phyloP scores from a whole-genome alignment of 192 early-diverging fungal species.

The Dissophora ornata region DNA sequence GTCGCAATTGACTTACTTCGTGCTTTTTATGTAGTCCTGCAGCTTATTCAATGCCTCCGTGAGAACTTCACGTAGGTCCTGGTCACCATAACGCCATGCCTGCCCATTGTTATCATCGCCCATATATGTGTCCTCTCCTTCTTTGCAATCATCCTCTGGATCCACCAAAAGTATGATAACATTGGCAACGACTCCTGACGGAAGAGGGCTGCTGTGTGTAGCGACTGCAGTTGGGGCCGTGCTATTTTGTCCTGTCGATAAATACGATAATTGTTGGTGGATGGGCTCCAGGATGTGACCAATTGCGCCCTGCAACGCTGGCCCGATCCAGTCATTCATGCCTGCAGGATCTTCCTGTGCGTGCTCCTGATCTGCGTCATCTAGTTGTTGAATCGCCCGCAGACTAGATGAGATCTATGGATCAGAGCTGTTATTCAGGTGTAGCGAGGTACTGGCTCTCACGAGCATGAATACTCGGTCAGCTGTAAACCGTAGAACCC shows the following conservation, averaged over 20 bases:
- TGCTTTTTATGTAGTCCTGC: slow-evolving; percentile 16
- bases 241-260: not conserved
- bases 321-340: slow-evolving; percentile 10
- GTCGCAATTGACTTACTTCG: slow-evolving; percentile 27
- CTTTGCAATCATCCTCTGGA: not conserved
- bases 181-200: not conserved
- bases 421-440: not conserved
- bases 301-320: slow-evolving; percentile 37
- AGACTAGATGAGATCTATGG: slow-evolving; percentile 31
- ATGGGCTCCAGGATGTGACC: slow-evolving; percentile 35
- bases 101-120: not conserved
- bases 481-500: not conserved
- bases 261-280: not conserved
- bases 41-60: slow-evolving; percentile 7
- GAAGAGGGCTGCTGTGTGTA: not conserved
- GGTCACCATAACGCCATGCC: slow-evolving; percentile 17
- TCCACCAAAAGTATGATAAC: slow-evolving; percentile 31
- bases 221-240: no score
- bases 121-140: slow-evolving; percentile 15
- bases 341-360: not conserved
- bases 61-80: slow-evolving; percentile 16
- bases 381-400: slow-evolving; percentile 17
- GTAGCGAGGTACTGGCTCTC: no score
- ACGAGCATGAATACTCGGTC: no score
- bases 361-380: not conserved